These are phyloP conservation scores for Discostella stelligeroides DNA, from an alignment of 108 stramenopile genomes.

Conservation along the genomic window DNA sequence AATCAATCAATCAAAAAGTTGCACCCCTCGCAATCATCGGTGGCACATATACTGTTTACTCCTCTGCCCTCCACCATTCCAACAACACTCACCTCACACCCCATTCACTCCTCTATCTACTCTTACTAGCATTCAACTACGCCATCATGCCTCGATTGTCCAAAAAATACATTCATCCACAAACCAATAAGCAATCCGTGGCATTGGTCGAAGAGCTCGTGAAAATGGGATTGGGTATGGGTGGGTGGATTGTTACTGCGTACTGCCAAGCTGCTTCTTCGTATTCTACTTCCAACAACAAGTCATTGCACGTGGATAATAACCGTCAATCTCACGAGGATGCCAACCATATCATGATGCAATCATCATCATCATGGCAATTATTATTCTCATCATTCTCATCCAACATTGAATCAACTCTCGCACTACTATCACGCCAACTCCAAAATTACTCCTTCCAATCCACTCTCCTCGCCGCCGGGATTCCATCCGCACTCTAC, in stretches of 20 bases:
- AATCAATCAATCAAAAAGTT: constrained; percentile 9
- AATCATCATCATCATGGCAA: too few species aligned
- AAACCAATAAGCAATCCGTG: constrained; percentile 57
- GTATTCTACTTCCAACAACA: not conserved
- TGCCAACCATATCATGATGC: too few species aligned
- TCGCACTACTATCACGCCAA: constrained; percentile 7
- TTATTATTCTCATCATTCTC: too few species aligned
- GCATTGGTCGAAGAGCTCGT: constrained; percentile 66
- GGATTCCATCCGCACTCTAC: constrained; percentile 81
- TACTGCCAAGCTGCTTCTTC: not conserved
- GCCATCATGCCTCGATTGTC: constrained; percentile 82
- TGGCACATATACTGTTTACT: constrained; percentile 36
- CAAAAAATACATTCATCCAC: constrained; percentile 61
- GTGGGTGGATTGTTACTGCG: constrained; percentile 31
- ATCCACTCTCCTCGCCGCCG: constrained; percentile 59
- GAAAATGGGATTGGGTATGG: constrained; percentile 56
- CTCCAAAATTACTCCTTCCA: constrained; percentile 50
- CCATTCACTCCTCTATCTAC: constrained; percentile 55
- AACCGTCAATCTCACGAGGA: too few species aligned
- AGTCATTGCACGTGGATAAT: not conserved
- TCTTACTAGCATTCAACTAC: constrained; percentile 81
- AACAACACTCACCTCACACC: constrained; percentile 37
- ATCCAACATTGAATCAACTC: not conserved
- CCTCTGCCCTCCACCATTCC: constrained; percentile 18
- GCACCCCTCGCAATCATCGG: constrained; percentile 42